A percentile compares a stretch with the other conserved stretches of the same genome.
phyloP scores from a whole-genome alignment of 1,284 basidiomycete species.

The Cerioporus squamosus region DNA sequence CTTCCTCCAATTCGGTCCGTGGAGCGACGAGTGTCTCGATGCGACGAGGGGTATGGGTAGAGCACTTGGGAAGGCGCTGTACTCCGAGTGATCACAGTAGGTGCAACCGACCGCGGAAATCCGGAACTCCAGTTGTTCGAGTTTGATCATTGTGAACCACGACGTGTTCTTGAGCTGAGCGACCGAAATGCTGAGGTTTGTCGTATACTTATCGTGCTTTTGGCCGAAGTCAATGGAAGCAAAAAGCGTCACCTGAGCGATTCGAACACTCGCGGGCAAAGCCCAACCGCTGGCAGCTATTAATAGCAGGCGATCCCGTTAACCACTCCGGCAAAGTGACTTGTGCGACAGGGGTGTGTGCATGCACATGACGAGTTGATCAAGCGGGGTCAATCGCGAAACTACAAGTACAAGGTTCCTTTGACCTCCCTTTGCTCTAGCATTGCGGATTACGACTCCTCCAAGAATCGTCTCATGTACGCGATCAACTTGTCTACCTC shows the following conservation, averaged over 20 bases:
- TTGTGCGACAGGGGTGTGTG: too few relatives aligned
- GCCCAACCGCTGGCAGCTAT: slow-evolving; percentile 67
- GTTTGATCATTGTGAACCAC: too few relatives aligned
- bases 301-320: slow-evolving; percentile 88
- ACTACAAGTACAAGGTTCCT: neutral
- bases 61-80: neutral
- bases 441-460: neutral
- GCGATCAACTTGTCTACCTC: slow-evolving; percentile 65
- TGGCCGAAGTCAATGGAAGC: neutral
- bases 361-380: too few relatives aligned
- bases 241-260: slow-evolving; percentile 83
- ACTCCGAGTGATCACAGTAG: too few relatives aligned
- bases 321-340: slow-evolving; percentile 93
- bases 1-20: slow-evolving; percentile 6
- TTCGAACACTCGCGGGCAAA: slow-evolving; percentile 88
- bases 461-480: slow-evolving; percentile 64
- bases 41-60: slow-evolving; percentile 1
- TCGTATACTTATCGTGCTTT: too few relatives aligned
- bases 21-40: neutral
- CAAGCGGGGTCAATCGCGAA: too few relatives aligned
- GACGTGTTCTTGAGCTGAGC: too few relatives aligned
- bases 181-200: too few relatives aligned
- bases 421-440: neutral
- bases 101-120: too few relatives aligned
- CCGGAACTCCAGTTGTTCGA: too few relatives aligned